Base-by-base conservation (phyloP, 2,329 filamentous ascomycete genomes). In the Colletotrichum sp. region DNA sequence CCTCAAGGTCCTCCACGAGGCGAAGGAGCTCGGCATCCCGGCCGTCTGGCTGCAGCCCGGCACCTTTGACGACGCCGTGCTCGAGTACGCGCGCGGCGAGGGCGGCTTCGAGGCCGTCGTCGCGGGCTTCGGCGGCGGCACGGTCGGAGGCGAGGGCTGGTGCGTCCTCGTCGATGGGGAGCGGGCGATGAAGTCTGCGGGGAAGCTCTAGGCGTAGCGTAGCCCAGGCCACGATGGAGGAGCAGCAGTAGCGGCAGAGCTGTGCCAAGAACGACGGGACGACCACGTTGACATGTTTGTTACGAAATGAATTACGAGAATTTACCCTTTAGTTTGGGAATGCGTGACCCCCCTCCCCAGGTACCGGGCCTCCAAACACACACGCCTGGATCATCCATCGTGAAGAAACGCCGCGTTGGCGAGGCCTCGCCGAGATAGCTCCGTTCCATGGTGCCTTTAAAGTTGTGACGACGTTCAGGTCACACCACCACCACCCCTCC, bases 31-130 rank as follows among this genome's bases (percentile, higher is more conserved):
- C 13, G 93, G 96, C 4, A 87, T 98, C 60, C 90, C 91, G 21
- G 90, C 95, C 30, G 93, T 98, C 7, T 98, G 95, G 94, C 86
- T 99, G 78, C 97, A 99, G 86, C 97, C 97, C 0, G 97, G 96
- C 1, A 96, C 92, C 18, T 99, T 94, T 82, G 93, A 98, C 82
- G 91, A 94, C 68, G 91, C 92, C 74, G 94, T 95, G 26, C 82
- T 98, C 77, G 86, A 90, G 55, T 96, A 91, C 83, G 95, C 95
- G 4, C 87, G 89, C 26, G 84, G 81, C 76, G 87, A 94, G 78
- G 86, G 84, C 7, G 86, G 85, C 21, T 98, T 97, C 80, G 87
- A 92, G 78, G 92, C 92, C 48, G 93, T 95, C 43, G 93, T 95
- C 57, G 91, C 88, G 77, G 92, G 89, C 8, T 87, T 93, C 48